Percentiles rank a stretch among this genome's conserved stretches.
Evolutionary conservation across 768 basidiomycete species (phyloP).

Genomic region (Pulveroboletus frians): DNA sequence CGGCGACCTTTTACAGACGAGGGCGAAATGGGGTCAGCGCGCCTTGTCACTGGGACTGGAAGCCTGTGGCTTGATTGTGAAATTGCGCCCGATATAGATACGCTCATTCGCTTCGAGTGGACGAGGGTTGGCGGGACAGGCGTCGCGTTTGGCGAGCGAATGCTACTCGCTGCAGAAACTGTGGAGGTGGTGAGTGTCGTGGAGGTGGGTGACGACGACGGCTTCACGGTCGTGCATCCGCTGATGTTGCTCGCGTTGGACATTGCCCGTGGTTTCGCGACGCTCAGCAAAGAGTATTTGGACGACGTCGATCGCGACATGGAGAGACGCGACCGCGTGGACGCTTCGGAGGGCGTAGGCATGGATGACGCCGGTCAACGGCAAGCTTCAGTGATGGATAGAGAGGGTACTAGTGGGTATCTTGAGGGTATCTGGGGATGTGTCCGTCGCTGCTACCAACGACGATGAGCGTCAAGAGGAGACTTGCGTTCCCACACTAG

Average conservation of each 20-base stretch:
- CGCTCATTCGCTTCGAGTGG: slow-evolving; percentile 34
- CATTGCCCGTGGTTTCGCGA: slow-evolving; percentile 48
- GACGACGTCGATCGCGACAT: slow-evolving; percentile 40
- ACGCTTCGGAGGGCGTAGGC: slow-evolving; percentile 48
- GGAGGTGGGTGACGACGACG: slow-evolving; percentile 24
- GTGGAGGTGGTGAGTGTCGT: slow-evolving; percentile 26
- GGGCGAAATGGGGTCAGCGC: slow-evolving; percentile 25
- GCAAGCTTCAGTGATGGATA: not conserved
- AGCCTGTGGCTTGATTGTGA: slow-evolving; percentile 34
- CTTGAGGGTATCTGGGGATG: slow-evolving; percentile 10
- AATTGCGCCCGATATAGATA: slow-evolving; percentile 35
- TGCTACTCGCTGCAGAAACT: slow-evolving; percentile 15
- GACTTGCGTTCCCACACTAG: slow-evolving; percentile 18
- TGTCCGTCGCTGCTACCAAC: slow-evolving; percentile 16
- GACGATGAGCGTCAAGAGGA: slow-evolving; percentile 10
- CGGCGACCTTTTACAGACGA: slow-evolving; percentile 26
- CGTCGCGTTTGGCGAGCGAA: slow-evolving; percentile 48
- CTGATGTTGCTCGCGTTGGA: slow-evolving; percentile 48
- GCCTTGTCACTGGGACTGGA: slow-evolving; percentile 34
- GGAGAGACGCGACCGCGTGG: slow-evolving; percentile 37
- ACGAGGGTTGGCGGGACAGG: slow-evolving; percentile 37
- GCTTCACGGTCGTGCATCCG: slow-evolving; percentile 47
- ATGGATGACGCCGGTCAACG: slow-evolving; percentile 13
- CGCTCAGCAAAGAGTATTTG: slow-evolving; percentile 39
- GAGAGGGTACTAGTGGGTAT: slow-evolving; percentile 14